Conservation (phyloP, 306 rosid species). For the Inga leiocalycina region DNA sequence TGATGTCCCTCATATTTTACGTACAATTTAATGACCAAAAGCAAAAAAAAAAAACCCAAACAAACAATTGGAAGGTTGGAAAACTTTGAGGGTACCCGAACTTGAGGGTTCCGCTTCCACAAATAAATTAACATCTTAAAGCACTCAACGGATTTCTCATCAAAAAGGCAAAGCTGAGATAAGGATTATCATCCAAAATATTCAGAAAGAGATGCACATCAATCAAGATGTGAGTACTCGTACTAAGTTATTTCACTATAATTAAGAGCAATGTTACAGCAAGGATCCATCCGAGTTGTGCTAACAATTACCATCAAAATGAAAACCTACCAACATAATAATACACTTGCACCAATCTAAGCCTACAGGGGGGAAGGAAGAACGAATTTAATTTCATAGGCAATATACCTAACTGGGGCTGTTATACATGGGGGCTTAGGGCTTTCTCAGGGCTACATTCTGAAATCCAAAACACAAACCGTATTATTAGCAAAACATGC, state of each 20-base stretch:
- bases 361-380: conserved; percentile 15
- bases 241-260: conserved; percentile 25
- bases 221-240: conserved; percentile 19
- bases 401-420: neutral
- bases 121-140: neutral
- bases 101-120: neutral
- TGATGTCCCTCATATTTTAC: too few relatives aligned
- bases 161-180: neutral
- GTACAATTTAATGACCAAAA: too few relatives aligned
- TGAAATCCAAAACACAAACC: conserved; percentile 47
- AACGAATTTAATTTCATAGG: conserved; percentile 38
- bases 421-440: neutral
- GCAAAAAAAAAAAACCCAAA: too few relatives aligned
- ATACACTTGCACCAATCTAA: conserved; percentile 39
- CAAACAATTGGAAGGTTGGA: too few relatives aligned
- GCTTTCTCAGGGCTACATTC: conserved; percentile 31
- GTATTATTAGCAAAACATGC: conserved; percentile 78
- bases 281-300: conserved; percentile 27
- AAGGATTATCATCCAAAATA: neutral
- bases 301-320: conserved; percentile 33
- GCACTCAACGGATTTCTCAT: neutral
- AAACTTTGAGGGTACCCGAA: neutral
- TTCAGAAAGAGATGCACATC: conserved; percentile 30
- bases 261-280: conserved; percentile 21
- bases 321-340: conserved; percentile 38